Percentiles rank a stretch among this genome's conserved stretches.
These are phyloP conservation scores for Gardenia jasminoides DNA, from an alignment of 257 asterid species.

Conservation along the genomic window DNA sequence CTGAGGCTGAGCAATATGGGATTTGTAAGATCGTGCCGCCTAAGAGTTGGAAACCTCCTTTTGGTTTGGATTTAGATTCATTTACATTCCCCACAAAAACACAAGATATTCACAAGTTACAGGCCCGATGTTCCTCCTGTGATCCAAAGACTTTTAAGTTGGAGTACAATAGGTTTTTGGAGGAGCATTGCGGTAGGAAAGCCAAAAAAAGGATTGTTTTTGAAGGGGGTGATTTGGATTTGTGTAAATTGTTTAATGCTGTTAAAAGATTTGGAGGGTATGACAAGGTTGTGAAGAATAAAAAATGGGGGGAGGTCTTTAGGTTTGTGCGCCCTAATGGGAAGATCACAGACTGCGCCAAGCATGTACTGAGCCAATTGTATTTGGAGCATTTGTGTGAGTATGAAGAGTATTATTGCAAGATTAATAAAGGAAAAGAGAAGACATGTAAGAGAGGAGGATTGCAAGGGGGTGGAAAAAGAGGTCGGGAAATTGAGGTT, in stretches of 20 bases:
- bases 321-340: conserved; percentile 61
- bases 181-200: conserved; percentile 79
- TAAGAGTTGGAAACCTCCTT: conserved; percentile 79
- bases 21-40: conserved; percentile 98
- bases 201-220: conserved; percentile 67
- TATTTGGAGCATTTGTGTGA: conserved; percentile 80
- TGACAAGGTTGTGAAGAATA: conserved; percentile 60
- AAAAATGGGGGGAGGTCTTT: conserved; percentile 90
- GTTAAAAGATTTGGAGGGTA: conserved; percentile 94
- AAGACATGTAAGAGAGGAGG: conserved; percentile 48
- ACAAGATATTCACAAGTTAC: conserved; percentile 93
- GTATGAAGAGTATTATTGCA: conserved; percentile 69
- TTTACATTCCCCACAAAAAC: conserved; percentile 85
- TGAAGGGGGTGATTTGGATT: conserved; percentile 80
- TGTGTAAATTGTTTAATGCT: conserved; percentile 78
- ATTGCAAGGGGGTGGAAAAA: conserved; percentile 39
- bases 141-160: conserved; percentile 80
- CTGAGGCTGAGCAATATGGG: conserved; percentile 93
- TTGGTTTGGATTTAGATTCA: conserved; percentile 63
- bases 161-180: conserved; percentile 77
- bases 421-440: conserved; percentile 51
- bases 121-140: conserved; percentile 77
- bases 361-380: conserved; percentile 73
- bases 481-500: conserved; percentile 41
- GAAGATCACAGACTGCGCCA: conserved; percentile 79